Percentiles rank a stretch among this genome's conserved stretches.
phyloP scores from a whole-genome alignment of 257 asterid species.

The Capsicum pubescens region DNA sequence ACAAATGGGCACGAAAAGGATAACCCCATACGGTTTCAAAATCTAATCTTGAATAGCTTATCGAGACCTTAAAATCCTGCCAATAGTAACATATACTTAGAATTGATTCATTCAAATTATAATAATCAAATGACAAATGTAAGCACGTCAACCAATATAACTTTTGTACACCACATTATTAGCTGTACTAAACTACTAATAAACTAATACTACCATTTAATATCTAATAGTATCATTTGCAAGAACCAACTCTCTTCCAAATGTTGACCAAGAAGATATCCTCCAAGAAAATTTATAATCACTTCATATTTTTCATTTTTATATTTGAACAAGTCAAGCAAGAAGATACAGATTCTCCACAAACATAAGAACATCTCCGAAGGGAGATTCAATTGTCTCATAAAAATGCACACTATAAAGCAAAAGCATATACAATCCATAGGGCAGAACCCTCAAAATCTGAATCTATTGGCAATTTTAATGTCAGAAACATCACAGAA shows the following conservation, averaged over 20 bases:
- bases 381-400: background rate
- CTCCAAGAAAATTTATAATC: background rate
- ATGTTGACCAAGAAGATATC: background rate
- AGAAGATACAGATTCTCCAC: background rate
- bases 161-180: background rate
- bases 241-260: background rate
- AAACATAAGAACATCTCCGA: background rate
- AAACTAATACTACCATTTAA: background rate
- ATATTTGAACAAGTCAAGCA: constrained; percentile 18
- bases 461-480: background rate
- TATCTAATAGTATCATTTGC: constrained; percentile 6
- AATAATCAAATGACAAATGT: background rate
- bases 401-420: background rate
- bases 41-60: constrained; percentile 30
- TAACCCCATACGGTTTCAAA: constrained; percentile 76
- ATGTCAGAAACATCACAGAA: background rate
- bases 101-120: constrained; percentile 4
- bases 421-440: background rate
- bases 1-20: constrained; percentile 66
- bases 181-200: background rate
- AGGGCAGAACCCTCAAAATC: background rate
- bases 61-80: constrained; percentile 46
- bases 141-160: constrained; percentile 5
- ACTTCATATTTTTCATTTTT: constrained; percentile 1
- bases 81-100: constrained; percentile 29